Conservation (phyloP, 306 rosid species). For the Canavalia ensiformis region DNA sequence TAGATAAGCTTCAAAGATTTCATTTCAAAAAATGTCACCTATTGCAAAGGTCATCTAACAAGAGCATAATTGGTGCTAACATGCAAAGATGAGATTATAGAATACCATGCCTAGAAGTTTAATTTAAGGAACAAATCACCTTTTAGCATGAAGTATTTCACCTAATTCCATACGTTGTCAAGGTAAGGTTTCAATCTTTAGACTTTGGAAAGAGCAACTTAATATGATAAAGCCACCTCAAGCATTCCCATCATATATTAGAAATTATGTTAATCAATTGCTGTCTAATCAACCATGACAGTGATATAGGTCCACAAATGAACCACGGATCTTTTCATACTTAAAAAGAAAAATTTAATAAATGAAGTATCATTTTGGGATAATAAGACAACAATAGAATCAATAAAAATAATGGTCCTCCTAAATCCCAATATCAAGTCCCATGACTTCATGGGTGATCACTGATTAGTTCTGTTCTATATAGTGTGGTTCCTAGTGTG, state of each 20-base stretch:
- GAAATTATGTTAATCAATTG: not conserved
- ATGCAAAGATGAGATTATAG: too few relatives aligned
- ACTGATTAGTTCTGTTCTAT: not conserved
- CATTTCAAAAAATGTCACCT: too few relatives aligned
- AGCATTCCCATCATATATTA: not conserved
- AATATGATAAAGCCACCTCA: too few relatives aligned
- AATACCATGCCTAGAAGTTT: too few relatives aligned
- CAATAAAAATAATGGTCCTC: not conserved
- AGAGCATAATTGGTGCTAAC: too few relatives aligned
- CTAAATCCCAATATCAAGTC: not conserved
- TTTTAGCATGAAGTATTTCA: not conserved
- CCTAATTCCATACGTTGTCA: not conserved
- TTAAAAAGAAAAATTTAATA: not conserved
- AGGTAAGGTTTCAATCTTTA: too few relatives aligned
- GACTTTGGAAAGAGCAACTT: too few relatives aligned
- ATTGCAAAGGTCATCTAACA: too few relatives aligned
- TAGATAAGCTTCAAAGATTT: too few relatives aligned
- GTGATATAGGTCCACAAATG: not conserved
- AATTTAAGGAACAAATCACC: too few relatives aligned
- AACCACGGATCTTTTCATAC: not conserved
- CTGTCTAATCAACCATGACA: not conserved
- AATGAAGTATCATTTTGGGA: not conserved
- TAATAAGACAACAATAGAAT: conserved; percentile 5
- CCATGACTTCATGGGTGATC: not conserved
- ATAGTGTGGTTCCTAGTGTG: not conserved